A percentile compares a stretch with the other conserved stretches of the same genome.
Evolutionary conservation across 768 basidiomycete species (phyloP).

Genomic region (Trametes cinnabarina): DNA sequence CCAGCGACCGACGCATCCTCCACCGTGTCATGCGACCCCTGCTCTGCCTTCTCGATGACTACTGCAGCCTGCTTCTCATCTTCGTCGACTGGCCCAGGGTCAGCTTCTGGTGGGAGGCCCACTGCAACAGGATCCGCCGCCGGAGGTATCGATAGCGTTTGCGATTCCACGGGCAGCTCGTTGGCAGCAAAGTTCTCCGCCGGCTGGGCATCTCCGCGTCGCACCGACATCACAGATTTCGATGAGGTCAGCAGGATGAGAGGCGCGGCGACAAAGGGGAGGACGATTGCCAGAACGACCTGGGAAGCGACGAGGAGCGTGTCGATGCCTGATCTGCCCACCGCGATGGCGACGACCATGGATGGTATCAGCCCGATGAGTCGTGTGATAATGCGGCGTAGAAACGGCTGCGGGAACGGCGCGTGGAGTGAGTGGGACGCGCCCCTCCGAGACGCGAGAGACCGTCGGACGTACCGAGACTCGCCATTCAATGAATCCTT

Average conservation of each 20-base stretch:
- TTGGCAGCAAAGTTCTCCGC: not conserved
- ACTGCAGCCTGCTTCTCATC: not conserved
- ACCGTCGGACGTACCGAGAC: slow-evolving; percentile 54
- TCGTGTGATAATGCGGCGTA: slow-evolving; percentile 79
- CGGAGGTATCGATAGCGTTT: not conserved
- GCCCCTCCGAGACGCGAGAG: slow-evolving; percentile 17
- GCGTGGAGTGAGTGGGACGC: not conserved
- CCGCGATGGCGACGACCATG: slow-evolving; percentile 71
- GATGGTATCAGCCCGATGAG: slow-evolving; percentile 80
- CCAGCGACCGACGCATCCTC: slow-evolving; percentile 8
- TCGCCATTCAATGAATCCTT: slow-evolving; percentile 87
- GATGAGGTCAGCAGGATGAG: slow-evolving; percentile 70
- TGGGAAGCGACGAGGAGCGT: slow-evolving; percentile 80
- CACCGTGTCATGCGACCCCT: not conserved
- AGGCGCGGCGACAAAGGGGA: slow-evolving; percentile 81
- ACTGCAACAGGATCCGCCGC: slow-evolving; percentile 2
- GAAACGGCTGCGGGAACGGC: slow-evolving; percentile 50
- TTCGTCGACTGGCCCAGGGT: not conserved
- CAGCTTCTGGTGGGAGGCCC: not conserved
- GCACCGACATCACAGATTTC: slow-evolving; percentile 69
- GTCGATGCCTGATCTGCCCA: slow-evolving; percentile 70
- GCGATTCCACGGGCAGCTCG: not conserved
- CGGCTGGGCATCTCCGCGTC: slow-evolving; percentile 20
- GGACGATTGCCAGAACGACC: slow-evolving; percentile 76
- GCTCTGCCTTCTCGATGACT: slow-evolving; percentile 17